phyloP scores from a whole-genome alignment of 2,329 filamentous ascomycete genomes.

The Epichloe coenophiala region DNA sequence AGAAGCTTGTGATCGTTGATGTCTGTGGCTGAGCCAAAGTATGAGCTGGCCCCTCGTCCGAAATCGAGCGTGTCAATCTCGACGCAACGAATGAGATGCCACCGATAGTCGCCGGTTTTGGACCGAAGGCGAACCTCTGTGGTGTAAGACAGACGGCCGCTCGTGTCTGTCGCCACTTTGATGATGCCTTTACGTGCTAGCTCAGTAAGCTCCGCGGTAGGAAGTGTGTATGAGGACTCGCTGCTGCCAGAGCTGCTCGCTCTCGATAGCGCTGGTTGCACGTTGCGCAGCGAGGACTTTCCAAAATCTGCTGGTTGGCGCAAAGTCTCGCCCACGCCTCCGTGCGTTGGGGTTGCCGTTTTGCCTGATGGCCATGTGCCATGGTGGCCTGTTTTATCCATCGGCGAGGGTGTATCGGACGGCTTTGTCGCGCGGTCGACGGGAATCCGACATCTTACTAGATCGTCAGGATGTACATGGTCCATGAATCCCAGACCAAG shows the following conservation, averaged over 20 bases:
- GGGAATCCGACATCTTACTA: slow-evolving; percentile 71
- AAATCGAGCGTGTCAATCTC: slow-evolving; percentile 71
- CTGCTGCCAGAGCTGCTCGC: slow-evolving; percentile 38
- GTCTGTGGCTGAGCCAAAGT: slow-evolving; percentile 94
- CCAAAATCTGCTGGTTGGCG: slow-evolving; percentile 3
- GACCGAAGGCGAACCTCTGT: slow-evolving; percentile 80
- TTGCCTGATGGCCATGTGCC: background rate
- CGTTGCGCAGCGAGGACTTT: slow-evolving; percentile 14
- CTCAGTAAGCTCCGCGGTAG: slow-evolving; percentile 43
- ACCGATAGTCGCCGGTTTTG: slow-evolving; percentile 78
- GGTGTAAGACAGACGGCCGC: slow-evolving; percentile 73
- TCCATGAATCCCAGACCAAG: slow-evolving; percentile 82
- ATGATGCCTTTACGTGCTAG: slow-evolving; percentile 69
- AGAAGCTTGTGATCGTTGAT: slow-evolving; percentile 95
- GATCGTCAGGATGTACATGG: slow-evolving; percentile 81
- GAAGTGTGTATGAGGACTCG: slow-evolving; percentile 31
- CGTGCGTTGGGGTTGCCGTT: background rate
- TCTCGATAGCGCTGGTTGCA: slow-evolving; percentile 29
- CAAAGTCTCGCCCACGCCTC: background rate
- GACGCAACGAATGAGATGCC: slow-evolving; percentile 86
- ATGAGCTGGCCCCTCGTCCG: slow-evolving; percentile 69
- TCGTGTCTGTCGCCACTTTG: slow-evolving; percentile 69
- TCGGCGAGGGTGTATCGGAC: background rate
- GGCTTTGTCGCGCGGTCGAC: slow-evolving; percentile 9
- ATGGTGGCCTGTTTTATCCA: background rate